A percentile compares a stretch with the other conserved stretches of the same genome.
phyloP scores from a whole-genome alignment of 768 basidiomycete species.

The Suillus variegatus region DNA sequence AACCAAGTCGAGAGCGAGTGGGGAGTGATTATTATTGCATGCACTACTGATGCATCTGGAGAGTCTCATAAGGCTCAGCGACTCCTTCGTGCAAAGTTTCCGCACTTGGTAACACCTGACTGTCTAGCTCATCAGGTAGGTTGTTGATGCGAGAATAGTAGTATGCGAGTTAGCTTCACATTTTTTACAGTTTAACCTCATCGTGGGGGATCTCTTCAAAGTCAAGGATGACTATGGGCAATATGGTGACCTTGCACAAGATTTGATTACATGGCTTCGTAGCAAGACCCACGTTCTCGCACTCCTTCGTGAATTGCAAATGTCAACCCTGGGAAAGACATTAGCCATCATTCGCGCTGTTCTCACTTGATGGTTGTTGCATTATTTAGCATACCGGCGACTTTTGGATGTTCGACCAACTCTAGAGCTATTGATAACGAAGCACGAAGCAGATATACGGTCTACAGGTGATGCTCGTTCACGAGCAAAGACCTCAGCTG shows the following conservation, averaged over 20 bases:
- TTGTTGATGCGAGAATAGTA: neutral
- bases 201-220: conserved; percentile 41
- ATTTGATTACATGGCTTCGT: conserved; percentile 40
- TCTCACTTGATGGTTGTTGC: conserved; percentile 38
- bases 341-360: conserved; percentile 31
- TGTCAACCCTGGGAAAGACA: conserved; percentile 1
- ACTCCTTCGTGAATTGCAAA: conserved; percentile 26
- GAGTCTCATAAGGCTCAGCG: conserved; percentile 31
- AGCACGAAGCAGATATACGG: conserved; percentile 15
- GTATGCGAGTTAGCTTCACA: neutral
- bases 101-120: conserved; percentile 31
- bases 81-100: conserved; percentile 20
- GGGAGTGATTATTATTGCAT: conserved; percentile 25
- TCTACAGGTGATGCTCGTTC: conserved; percentile 26
- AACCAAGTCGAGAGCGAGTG: conserved; percentile 24
- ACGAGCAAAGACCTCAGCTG: conserved; percentile 26
- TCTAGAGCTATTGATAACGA: conserved; percentile 19
- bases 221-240: conserved; percentile 20
- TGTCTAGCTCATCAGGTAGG: conserved; percentile 42
- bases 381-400: conserved; percentile 34
- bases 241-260: conserved; percentile 25
- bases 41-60: conserved; percentile 36
- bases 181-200: conserved; percentile 37
- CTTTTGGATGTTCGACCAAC: conserved; percentile 28
- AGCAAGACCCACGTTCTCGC: conserved; percentile 37